A percentile compares a stretch with the other conserved stretches of the same genome.
phyloP scores from a whole-genome alignment of 169 alveolate genomes.

The Theileria annulata region DNA sequence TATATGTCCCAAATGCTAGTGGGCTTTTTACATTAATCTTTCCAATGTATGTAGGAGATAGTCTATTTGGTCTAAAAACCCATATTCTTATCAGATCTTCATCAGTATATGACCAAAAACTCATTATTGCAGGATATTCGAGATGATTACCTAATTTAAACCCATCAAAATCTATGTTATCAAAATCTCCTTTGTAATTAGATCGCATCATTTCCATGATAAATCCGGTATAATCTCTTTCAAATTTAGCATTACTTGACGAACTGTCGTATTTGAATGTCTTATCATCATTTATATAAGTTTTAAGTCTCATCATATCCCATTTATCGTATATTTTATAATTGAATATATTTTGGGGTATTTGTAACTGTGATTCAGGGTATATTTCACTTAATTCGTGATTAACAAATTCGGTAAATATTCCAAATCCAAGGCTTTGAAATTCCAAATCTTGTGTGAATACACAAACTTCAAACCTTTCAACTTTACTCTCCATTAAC shows the following conservation, averaged over 20 bases:
- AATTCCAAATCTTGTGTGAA: constrained; percentile 3
- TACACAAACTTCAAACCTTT: constrained; percentile 30
- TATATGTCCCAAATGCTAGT: constrained; percentile 28
- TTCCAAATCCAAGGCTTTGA: constrained; percentile 37
- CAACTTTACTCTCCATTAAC: neutral
- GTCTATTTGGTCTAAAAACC: constrained; percentile 28
- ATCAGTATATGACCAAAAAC: constrained; percentile 59
- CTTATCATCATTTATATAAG: constrained; percentile 11
- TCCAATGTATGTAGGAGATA: constrained; percentile 51
- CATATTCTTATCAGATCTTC: constrained; percentile 28
- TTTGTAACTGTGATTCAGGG: constrained; percentile 11
- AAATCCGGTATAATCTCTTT: neutral
- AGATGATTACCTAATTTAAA: neutral
- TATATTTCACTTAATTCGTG: constrained; percentile 43
- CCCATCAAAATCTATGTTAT: constrained; percentile 9
- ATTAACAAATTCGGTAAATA: constrained; percentile 17
- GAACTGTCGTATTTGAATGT: neutral
- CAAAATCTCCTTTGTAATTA: neutral
- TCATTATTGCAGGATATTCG: constrained; percentile 40
- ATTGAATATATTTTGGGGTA: constrained; percentile 42
- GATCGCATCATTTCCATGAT: neutral
- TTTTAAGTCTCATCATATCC: constrained; percentile 26
- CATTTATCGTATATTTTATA: constrained; percentile 47
- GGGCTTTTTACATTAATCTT: constrained; percentile 33
- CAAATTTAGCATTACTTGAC: neutral